A percentile compares a stretch with the other conserved stretches of the same genome.
Conservation (phyloP, 2,329 filamentous ascomycete species). For the Fusarium marasasianum region DNA sequence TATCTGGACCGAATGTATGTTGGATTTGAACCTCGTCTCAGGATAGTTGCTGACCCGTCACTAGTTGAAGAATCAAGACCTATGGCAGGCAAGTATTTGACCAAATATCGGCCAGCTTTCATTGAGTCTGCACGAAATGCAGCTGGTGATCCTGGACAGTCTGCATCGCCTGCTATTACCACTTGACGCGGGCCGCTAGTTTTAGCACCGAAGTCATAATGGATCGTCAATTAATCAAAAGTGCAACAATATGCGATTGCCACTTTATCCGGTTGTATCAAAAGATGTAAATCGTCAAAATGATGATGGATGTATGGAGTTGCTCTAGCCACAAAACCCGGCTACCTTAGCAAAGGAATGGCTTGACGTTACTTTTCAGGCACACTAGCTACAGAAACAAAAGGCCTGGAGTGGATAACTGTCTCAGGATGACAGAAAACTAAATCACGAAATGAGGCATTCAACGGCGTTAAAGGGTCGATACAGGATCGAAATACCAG, state of each 20-base stretch:
- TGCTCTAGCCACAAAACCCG: slow-evolving; percentile 4
- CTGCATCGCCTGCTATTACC: slow-evolving; percentile 44
- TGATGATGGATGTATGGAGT: slow-evolving; percentile 10
- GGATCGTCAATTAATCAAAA: neutral
- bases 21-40: neutral
- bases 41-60: slow-evolving; percentile 25
- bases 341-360: neutral
- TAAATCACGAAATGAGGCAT: slow-evolving; percentile 18
- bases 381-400: slow-evolving; percentile 2
- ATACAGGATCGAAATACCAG: slow-evolving; percentile 4
- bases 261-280: slow-evolving; percentile 10
- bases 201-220: neutral
- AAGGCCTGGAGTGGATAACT: neutral
- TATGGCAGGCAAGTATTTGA: slow-evolving; percentile 69
- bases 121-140: slow-evolving; percentile 46
- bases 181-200: slow-evolving; percentile 35
- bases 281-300: slow-evolving; percentile 13
- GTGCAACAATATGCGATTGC: neutral
- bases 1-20: slow-evolving; percentile 73
- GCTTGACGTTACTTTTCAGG: neutral
- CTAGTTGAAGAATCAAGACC: slow-evolving; percentile 70
- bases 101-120: slow-evolving; percentile 68
- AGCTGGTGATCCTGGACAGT: slow-evolving; percentile 32
- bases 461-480: slow-evolving; percentile 26
- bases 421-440: neutral